phyloP scores from a whole-genome alignment of 2,329 filamentous ascomycete species.

The Ophiocordyceps australis region DNA sequence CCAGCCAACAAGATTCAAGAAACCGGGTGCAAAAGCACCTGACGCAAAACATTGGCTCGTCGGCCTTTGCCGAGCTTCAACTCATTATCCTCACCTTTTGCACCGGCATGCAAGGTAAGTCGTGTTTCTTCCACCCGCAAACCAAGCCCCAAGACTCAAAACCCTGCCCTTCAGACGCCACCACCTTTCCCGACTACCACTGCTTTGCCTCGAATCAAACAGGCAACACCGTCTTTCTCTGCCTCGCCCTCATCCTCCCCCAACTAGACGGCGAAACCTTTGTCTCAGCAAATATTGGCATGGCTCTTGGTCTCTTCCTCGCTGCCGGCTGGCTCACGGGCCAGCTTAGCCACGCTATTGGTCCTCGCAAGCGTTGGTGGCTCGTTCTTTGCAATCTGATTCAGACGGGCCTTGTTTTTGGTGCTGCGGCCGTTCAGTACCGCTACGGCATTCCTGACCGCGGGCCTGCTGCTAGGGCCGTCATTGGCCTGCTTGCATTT shows the following conservation, averaged over 20 bases:
- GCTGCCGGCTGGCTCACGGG: conserved; percentile 34
- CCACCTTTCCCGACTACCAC: conserved; percentile 40
- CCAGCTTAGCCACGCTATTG: conserved; percentile 34
- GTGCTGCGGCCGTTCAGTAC: conserved; percentile 29
- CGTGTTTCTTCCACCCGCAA: not conserved
- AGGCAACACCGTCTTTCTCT: conserved; percentile 43
- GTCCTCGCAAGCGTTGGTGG: conserved; percentile 31
- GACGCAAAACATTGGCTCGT: conserved; percentile 15
- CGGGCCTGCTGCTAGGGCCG: conserved; percentile 19
- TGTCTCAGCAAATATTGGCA: conserved; percentile 32
- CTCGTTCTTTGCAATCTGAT: conserved; percentile 32
- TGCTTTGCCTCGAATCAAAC: conserved; percentile 49
- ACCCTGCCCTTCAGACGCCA: conserved; percentile 22
- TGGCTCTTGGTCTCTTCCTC: conserved; percentile 36
- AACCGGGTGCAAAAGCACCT: no score
- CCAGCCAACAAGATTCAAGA: no score
- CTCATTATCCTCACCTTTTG: conserved; percentile 28
- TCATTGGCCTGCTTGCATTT: conserved; percentile 32
- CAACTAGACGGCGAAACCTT: conserved; percentile 28
- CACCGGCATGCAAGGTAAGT: conserved; percentile 28
- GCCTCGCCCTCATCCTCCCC: conserved; percentile 29
- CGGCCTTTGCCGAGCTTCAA: conserved; percentile 23
- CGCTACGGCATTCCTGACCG: conserved; percentile 14
- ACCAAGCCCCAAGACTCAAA: no score
- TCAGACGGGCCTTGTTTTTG: conserved; percentile 36